phyloP scores from a whole-genome alignment of 306 rosid genomes.

The Corylus heterophylla region DNA sequence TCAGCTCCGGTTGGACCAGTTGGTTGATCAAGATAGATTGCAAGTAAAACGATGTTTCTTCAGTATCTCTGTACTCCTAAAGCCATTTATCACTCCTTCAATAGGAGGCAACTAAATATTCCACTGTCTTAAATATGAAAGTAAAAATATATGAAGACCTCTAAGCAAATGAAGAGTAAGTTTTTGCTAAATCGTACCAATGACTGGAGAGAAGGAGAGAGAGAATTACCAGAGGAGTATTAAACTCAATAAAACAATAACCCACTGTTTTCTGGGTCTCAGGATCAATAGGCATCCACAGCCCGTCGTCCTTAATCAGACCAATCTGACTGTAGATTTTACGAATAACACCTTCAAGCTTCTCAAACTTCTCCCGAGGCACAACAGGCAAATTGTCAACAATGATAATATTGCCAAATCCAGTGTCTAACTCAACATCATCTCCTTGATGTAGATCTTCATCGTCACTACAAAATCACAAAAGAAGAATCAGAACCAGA shows the following conservation, averaged over 20 bases:
- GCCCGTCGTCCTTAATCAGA: conserved; percentile 63
- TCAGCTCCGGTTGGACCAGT: too few relatives aligned
- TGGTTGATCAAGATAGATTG: too few relatives aligned
- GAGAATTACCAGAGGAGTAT: conserved; percentile 64
- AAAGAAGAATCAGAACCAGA: background rate
- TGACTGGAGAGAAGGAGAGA: background rate
- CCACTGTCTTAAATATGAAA: too few relatives aligned
- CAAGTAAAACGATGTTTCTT: too few relatives aligned
- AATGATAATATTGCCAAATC: conserved; percentile 65
- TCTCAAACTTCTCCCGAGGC: conserved; percentile 67
- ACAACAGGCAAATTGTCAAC: conserved; percentile 81
- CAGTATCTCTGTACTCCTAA: too few relatives aligned
- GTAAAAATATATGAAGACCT: too few relatives aligned
- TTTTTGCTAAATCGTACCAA: too few relatives aligned
- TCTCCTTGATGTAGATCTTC: conserved; percentile 57
- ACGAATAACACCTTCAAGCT: conserved; percentile 65
- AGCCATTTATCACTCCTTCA: too few relatives aligned
- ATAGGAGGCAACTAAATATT: too few relatives aligned
- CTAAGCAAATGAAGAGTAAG: too few relatives aligned
- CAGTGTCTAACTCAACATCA: conserved; percentile 59
- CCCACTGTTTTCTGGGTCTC: conserved; percentile 58
- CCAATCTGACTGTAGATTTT: conserved; percentile 83
- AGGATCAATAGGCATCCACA: conserved; percentile 81
- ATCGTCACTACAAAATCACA: conserved; percentile 51
- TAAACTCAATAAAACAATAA: conserved; percentile 75